A percentile compares a stretch with the other conserved stretches of the same genome.
phyloP scores from a whole-genome alignment of 1,139 yeast genomes.

The Yamadazyma atmosphaerica region DNA sequence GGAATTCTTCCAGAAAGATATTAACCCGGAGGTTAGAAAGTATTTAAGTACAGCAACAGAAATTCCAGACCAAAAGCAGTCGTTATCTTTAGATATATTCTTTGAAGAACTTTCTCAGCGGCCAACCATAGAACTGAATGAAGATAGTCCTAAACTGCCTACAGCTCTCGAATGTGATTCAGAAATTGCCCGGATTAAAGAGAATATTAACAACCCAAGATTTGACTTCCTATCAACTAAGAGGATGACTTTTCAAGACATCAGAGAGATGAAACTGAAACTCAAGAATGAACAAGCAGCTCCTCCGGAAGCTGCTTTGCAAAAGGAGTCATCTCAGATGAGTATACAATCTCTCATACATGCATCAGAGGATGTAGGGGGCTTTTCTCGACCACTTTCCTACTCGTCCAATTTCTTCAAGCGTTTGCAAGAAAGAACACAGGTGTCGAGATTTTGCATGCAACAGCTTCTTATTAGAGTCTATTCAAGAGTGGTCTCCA shows the following conservation, averaged over 20 bases:
- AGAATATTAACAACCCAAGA: no score
- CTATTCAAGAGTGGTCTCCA: slow-evolving; percentile 77
- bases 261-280: no score
- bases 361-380: no score
- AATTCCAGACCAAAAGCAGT: slow-evolving; percentile 16
- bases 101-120: slow-evolving; percentile 21
- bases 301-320: no score
- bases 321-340: no score
- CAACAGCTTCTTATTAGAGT: slow-evolving; percentile 72
- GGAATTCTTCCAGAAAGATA: slow-evolving; percentile 19
- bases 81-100: slow-evolving; percentile 25
- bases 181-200: no score
- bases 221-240: no score
- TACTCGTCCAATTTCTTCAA: slow-evolving; percentile 30
- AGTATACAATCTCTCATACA: no score
- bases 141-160: no score
- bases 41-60: slow-evolving; percentile 18
- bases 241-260: no score
- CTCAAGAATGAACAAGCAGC: no score
- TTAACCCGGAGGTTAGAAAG: slow-evolving; percentile 32
- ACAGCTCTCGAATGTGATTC: no score
- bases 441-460: slow-evolving; percentile 56
- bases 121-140: not conserved
- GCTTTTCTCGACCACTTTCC: slow-evolving; percentile 19
- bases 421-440: slow-evolving; percentile 29